Evolutionary conservation across 2,329 filamentous ascomycete genomes (phyloP), one percentile per base, ranked within the genome.

Genomic region (Aspergillus bombycis): DNA sequence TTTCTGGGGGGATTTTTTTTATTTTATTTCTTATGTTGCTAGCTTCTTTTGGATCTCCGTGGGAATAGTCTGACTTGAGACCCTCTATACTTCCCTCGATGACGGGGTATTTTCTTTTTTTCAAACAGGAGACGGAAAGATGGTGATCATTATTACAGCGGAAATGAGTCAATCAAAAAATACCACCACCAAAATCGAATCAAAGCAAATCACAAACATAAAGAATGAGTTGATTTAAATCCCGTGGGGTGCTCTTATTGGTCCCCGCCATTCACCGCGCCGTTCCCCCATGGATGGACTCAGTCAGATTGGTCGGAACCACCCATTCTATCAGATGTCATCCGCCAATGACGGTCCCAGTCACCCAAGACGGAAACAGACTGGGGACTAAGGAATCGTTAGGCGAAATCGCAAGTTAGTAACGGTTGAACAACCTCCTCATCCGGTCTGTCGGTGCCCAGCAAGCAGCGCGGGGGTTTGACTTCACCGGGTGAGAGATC

Each of bases 401-500:
- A 28, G 26, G 26, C 4, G 26, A 28, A 28, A 28, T 28, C 4
- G 26, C n/a, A 28, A 28, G 4, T 28, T 28, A 28, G 26, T 28
- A 28, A 63, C 58, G 60, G 63, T 56, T 56, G 53, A 62, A 9
- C 14, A 50, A 50, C 19, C 41, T 36, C 30, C 19, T 32, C 32
- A 58, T 64, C 67, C 67, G 62, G 53, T 56, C 65, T 67, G 67
- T 68, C 67, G 67, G 67, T 64, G 57, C 45, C 50, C 50, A 53
- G 50, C 50, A 34, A 54, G 52, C 55, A 38, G 19, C 9, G 57
- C 38, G 59, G 62, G 57, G 56, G 57, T 62, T 53, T 45, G 57
- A 30, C 32, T 38, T 36, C 16, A 6, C 46, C 45, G 23, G 28
- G 45, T 26, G 45, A 50, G 46, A 59, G 61, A 63, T 64, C 50